Conservation (phyloP, 805 yeast genomes). For the Ogataea neopini region DNA sequence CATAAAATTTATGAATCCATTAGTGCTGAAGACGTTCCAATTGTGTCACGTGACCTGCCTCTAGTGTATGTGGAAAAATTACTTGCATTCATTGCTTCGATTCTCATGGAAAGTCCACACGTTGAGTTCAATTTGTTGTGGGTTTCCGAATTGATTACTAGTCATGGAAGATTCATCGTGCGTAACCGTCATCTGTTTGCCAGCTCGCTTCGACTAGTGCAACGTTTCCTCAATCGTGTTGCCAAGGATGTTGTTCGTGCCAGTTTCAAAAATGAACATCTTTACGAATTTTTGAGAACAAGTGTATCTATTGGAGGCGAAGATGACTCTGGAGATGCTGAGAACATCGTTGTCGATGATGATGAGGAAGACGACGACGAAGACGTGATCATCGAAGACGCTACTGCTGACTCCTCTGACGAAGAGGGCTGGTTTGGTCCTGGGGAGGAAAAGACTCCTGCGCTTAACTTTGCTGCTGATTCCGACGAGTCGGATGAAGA, state of each 20-base stretch:
- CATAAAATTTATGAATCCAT: slow-evolving; percentile 72
- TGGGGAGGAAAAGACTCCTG: slow-evolving; percentile 30
- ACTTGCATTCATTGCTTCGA: slow-evolving; percentile 66
- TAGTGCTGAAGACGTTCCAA: slow-evolving; percentile 66
- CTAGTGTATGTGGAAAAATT: slow-evolving; percentile 70
- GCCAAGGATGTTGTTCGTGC: slow-evolving; percentile 71
- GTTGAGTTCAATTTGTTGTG: slow-evolving; percentile 82
- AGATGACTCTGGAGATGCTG: too few relatives aligned
- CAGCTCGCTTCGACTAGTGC: slow-evolving; percentile 66
- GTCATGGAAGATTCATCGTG: slow-evolving; percentile 77
- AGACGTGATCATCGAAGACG: slow-evolving; percentile 17
- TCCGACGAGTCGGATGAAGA: slow-evolving; percentile 37
- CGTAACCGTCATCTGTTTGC: slow-evolving; percentile 61
- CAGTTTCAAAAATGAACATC: slow-evolving; percentile 54
- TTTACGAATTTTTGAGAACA: slow-evolving; percentile 50
- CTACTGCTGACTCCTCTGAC: slow-evolving; percentile 21
- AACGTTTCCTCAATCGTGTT: slow-evolving; percentile 69
- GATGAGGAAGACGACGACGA: slow-evolving; percentile 25
- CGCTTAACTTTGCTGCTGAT: slow-evolving; percentile 37
- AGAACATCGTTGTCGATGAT: background rate
- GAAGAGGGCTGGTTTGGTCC: slow-evolving; percentile 36
- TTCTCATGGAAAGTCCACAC: slow-evolving; percentile 72
- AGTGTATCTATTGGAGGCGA: slow-evolving; percentile 2
- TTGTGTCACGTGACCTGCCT: slow-evolving; percentile 74
- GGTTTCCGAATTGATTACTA: slow-evolving; percentile 66